phyloP scores from a whole-genome alignment of 495 filamentous ascomycete genomes.

The Aspergillus sclerotioniger region DNA sequence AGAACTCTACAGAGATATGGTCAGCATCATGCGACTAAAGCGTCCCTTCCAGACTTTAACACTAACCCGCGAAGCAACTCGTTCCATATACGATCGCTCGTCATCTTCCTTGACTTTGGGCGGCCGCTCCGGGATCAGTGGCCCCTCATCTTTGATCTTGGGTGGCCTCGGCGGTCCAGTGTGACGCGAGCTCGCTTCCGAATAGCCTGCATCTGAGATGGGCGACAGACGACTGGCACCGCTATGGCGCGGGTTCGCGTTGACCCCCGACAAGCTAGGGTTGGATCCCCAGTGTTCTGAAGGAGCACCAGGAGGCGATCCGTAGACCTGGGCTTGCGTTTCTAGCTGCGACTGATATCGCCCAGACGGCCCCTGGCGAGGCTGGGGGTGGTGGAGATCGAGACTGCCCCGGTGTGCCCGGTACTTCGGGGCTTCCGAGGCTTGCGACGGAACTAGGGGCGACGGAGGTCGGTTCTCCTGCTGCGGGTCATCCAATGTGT shows the following conservation, averaged over 20 bases:
- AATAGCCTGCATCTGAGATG: slow-evolving; percentile 52
- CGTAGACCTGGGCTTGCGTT: slow-evolving; percentile 70
- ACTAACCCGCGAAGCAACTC: slow-evolving; percentile 43
- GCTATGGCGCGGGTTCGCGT: slow-evolving; percentile 44
- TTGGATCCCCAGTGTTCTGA: slow-evolving; percentile 74
- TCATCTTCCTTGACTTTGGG: slow-evolving; percentile 42
- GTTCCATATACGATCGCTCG: slow-evolving; percentile 41
- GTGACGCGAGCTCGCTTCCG: slow-evolving; percentile 39
- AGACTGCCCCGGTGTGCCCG: slow-evolving; percentile 85
- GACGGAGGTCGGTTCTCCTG: slow-evolving; percentile 56
- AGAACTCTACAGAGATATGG: slow-evolving; percentile 27
- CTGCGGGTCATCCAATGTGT: slow-evolving; percentile 52
- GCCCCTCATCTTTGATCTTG: slow-evolving; percentile 53
- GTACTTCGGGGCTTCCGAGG: slow-evolving; percentile 86
- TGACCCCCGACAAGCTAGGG: slow-evolving; percentile 43
- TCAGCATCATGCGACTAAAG: slow-evolving; percentile 10
- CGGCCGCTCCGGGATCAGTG: slow-evolving; percentile 48
- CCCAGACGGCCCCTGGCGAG: slow-evolving; percentile 75
- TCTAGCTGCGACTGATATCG: slow-evolving; percentile 81
- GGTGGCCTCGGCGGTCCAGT: slow-evolving; percentile 49
- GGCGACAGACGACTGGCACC: slow-evolving; percentile 49
- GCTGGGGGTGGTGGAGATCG: slow-evolving; percentile 88
- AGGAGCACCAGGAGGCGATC: slow-evolving; percentile 61
- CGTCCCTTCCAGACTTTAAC: background rate
- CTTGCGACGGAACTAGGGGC: slow-evolving; percentile 59